These are phyloP conservation scores for Irineochytrium annulatum DNA, from an alignment of 192 early-diverging fungal genomes.

Conservation along the genomic window DNA sequence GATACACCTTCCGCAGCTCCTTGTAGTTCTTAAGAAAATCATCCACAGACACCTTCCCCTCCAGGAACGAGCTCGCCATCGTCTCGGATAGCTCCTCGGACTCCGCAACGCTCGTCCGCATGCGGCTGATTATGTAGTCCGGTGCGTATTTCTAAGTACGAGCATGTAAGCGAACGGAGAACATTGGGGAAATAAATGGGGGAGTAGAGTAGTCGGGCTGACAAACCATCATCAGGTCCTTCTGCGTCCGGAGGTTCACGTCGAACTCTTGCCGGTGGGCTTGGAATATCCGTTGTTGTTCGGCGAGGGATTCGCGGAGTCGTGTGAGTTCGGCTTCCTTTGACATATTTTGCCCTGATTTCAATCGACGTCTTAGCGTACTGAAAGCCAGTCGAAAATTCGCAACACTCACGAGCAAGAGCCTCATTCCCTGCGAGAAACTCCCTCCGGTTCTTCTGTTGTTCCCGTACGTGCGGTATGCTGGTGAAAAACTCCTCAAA, in stretches of 20 bases:
- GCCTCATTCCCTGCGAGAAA: neutral
- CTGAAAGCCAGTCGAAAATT: neutral
- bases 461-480: slow-evolving; percentile 10
- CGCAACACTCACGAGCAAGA: slow-evolving; percentile 2
- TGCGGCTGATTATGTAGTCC: slow-evolving; percentile 27
- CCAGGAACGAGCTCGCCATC: slow-evolving; percentile 19
- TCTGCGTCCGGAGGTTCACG: neutral
- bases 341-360: slow-evolving; percentile 4
- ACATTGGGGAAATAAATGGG: neutral
- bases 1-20: slow-evolving; percentile 39
- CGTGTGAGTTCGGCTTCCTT: neutral
- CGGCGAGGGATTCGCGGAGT: neutral
- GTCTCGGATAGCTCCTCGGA: slow-evolving; percentile 31
- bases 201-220: neutral
- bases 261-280: slow-evolving; percentile 5
- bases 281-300: neutral
- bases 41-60: slow-evolving; percentile 26
- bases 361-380: too few species aligned
- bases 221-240: slow-evolving; percentile 3
- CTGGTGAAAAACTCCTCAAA: slow-evolving; percentile 19
- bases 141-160: slow-evolving; percentile 25
- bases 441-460: neutral
- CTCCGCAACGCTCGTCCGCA: slow-evolving; percentile 16
- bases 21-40: slow-evolving; percentile 37
- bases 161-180: neutral